Evolutionary conservation across 176 grass and related monocot species (phyloP).

Genomic region (Eleusine coracana): DNA sequence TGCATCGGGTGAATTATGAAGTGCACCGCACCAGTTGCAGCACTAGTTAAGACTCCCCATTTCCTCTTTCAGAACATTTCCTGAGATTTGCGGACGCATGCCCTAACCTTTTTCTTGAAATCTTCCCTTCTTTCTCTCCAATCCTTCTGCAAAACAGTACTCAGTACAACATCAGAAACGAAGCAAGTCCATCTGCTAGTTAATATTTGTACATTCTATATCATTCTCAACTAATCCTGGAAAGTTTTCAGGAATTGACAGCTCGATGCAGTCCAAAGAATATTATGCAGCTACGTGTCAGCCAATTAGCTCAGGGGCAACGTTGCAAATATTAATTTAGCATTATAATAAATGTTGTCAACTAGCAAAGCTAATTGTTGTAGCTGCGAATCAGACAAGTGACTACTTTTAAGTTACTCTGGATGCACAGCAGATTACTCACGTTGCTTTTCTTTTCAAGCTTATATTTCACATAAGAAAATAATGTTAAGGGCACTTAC

Average conservation of each 20-base stretch:
- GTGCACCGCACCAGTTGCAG: conserved; percentile 11
- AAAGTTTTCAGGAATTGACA: neutral
- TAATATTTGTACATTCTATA: neutral
- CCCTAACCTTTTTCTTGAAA: conserved; percentile 93
- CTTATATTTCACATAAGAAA: conserved; percentile 8
- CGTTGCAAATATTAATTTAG: neutral
- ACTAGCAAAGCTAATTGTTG: neutral
- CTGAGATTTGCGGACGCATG: conserved; percentile 74
- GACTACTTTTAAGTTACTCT: neutral
- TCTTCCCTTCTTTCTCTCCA: conserved; percentile 94
- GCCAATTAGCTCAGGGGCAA: neutral
- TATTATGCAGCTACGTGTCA: neutral
- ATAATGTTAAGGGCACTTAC: conserved; percentile 59
- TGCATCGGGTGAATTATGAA: neutral
- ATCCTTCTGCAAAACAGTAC: conserved; percentile 70
- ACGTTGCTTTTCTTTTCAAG: neutral
- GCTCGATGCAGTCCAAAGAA: neutral
- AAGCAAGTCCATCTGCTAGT: neutral
- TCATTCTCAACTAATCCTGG: neutral
- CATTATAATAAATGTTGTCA: neutral
- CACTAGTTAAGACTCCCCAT: conserved; percentile 43
- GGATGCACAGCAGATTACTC: neutral
- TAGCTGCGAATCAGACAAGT: conserved; percentile 17
- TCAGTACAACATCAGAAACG: conserved; percentile 26
- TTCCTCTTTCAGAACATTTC: conserved; percentile 77